Base-by-base conservation (phyloP, 768 basidiomycete genomes). In the Agrocybe pediades region DNA sequence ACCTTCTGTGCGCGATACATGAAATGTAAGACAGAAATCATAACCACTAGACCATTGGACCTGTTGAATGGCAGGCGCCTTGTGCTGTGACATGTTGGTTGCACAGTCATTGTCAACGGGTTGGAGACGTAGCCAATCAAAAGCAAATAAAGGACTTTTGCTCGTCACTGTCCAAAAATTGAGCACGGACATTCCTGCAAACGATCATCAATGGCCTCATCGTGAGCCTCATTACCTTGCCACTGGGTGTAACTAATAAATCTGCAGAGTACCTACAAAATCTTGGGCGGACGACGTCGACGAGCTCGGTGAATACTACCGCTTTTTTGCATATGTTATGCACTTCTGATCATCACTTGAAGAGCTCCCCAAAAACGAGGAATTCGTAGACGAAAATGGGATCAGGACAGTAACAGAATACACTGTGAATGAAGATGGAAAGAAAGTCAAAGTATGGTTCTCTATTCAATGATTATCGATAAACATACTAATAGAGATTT, bases 201-300 rank as follows among this genome's bases (percentile, higher is more conserved):
- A 23, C 42, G 42, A 24, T 56, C 50, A 16, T 30, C 51, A 58
- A 74, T 72, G 71, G 64, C 70, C 23, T 62, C 72, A 53, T 65
- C 70, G 72, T 74, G 62, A 51, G 71, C 68, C 24, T 33, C 26
- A 8, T 42, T n/a, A 15, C 20, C 2, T 1, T 36, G 9, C 20
- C 52, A 3, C 26, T 26, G 13, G 19, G 17, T 4, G 19, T 15
- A 11, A 17, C 52, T 54, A 5, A 53, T 25, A 3, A 27, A 30
- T 47, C 45, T 9, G 15, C 36, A 78, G 76, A 68, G 55, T 66
- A 67, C 75, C 66, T 45, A 91, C 88, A 76, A 90, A 85, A 17
- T 91, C 89, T 6, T 94, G 91, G 91, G 91, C 91, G 39, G 90
- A 93, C 71, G 90, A 93, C 55, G 85, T 91, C 61, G 89, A 91